Base-by-base conservation (phyloP, 108 stramenopile genomes). In the Seminavis robusta region DNA sequence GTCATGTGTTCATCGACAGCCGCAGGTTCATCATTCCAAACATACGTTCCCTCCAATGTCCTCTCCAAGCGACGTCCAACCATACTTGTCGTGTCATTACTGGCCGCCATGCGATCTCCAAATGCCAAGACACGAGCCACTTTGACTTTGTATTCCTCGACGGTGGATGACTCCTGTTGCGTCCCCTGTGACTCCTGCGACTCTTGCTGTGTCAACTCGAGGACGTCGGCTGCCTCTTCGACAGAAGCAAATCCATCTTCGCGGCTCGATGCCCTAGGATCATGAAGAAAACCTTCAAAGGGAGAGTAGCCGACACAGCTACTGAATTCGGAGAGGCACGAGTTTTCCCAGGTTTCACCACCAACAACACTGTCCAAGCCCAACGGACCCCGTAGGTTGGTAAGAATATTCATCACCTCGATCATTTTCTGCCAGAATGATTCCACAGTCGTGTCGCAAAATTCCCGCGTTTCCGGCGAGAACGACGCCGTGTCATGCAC, bases 241-340 rank as follows among this genome's bases (percentile, higher is more conserved):
- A 25, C 8, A 4, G 46, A 59, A 30, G 47, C 33, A 36, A 20
- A 36, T n/a, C 59, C 59, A 24, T 29, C 23, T 36, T 46, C 29
- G 2, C 23, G 20, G 2, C 21, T 20, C 17, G 17, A 9, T 4
- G 60, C 15, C 10, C 17, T 19, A 7, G 44, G 44, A 8, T 45
- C 17, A 7, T 16, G 36, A 52, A 53, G 40, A 29, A 40, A 43
- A 20, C 42, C 11, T 24, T 36, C 31, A 53, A 64, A 71, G 0
- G 76, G 70, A 40, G 30, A 54, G 39, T 62, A 76, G 40, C 76
- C 76, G n/a, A 25, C 49, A 40, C 28, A 66, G 43, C 25, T 39
- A 16, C 21, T 63, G 55, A 40, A 21, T 71, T 67, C 24, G 32
- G 21, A 46, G 3, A 16, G 20, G 32, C 27, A 0, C 27, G 26